These are phyloP conservation scores for Fusarium fracticaudum DNA, from an alignment of 2,329 filamentous ascomycete genomes.

Conservation along the genomic window DNA sequence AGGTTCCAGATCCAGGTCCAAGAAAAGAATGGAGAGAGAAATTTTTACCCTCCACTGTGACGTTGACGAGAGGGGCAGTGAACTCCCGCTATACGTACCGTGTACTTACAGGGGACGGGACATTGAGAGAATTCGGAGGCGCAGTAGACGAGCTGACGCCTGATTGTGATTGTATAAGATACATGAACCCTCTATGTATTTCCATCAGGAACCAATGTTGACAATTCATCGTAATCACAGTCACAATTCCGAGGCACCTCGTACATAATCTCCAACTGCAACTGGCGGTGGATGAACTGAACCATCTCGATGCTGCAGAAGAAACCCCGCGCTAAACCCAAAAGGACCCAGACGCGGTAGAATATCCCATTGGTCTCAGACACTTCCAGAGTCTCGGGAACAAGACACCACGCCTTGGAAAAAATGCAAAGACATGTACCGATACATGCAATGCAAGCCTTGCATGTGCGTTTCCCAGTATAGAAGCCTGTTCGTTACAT, in stretches of 20 bases:
- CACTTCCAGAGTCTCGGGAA: constrained; percentile 19
- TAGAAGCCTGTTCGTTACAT: neutral
- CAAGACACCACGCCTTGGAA: neutral
- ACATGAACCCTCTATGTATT: neutral
- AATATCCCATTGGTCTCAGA: constrained; percentile 20
- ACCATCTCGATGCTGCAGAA: constrained; percentile 9
- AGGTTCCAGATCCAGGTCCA: neutral
- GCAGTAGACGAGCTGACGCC: constrained; percentile 1
- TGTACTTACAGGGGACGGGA: neutral
- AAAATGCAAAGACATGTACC: neutral
- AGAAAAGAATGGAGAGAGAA: constrained; percentile 23
- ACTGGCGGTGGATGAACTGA: constrained; percentile 28
- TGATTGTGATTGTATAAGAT: neutral
- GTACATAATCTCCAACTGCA: neutral
- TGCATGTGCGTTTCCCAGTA: neutral
- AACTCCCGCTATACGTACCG: neutral
- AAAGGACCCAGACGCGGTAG: neutral
- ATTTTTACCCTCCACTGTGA: constrained; percentile 40
- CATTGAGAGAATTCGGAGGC: constrained; percentile 3
- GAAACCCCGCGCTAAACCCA: constrained; percentile 33
- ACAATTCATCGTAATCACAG: neutral
- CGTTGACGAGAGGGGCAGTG: constrained; percentile 39
- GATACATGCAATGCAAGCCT: neutral
- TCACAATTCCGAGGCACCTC: neutral
- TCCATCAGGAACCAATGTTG: neutral